Evolutionary conservation across 2,329 filamentous ascomycete genomes (phyloP), one percentile per base, ranked within the genome.

Genomic region (Monosporascus sp.): DNA sequence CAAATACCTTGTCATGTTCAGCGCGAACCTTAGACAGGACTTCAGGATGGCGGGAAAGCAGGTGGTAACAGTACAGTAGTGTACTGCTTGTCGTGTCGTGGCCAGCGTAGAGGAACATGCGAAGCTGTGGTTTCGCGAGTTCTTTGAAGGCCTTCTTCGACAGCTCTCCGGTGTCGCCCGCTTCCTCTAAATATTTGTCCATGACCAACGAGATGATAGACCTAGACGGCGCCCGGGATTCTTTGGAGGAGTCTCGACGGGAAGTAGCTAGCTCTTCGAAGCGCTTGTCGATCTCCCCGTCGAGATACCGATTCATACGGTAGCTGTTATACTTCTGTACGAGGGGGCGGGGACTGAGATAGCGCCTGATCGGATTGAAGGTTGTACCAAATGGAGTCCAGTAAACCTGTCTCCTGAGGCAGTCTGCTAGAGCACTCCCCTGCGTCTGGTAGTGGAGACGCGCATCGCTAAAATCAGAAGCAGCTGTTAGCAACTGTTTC

Each of bases 31-130:
- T 56, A 3, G 59, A 34, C 22, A 65, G 49, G 2, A 50, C 51
- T 5, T 57, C 51, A 1, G 60, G 58, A 7, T 66, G 55, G 20
- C 50, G 11, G 2, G 57, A 59, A 6, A 68, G 69, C 54, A 80
- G 69, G 59, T 75, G 73, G 37, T 75, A 70, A 7, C 74, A 66
- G 62, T 78, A 82, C 24, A 72, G 70, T 2, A 82, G 65, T 7
- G 77, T 81, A 46, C 83, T 81, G 27, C 76, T 78, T n/a, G 80
- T 83, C 0, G 84, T 85, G 57, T 87, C 84, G 59, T 84, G 82
- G 2, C 84, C 84, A 1, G 83, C 84, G 17, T 81, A 80, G 6
- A 84, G 52, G 48, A 65, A 64, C 41, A 60, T 48, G 2, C 60
- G 57, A 0, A 65, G 41, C 7, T 64, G 62, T 14, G 53, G 52